These are phyloP conservation scores for Clavulina sp. DNA, from an alignment of 768 basidiomycete genomes.

Conservation along the genomic window DNA sequence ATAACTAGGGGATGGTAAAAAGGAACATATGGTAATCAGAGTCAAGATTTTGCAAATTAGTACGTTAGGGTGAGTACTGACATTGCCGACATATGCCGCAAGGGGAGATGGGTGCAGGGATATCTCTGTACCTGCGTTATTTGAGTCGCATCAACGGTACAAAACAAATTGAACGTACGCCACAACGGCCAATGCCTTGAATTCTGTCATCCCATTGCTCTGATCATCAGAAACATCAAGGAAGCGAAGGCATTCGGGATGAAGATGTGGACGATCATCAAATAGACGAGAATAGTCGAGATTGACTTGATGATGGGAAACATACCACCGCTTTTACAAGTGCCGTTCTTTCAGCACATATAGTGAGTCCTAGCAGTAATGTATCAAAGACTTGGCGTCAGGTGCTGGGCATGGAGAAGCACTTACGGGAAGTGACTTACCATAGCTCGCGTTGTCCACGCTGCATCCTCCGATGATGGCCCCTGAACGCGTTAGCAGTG, in stretches of 20 bases:
- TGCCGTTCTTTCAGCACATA: conserved; percentile 91
- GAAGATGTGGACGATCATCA: too few relatives aligned
- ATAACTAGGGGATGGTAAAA: conserved; percentile 26
- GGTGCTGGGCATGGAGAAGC: background rate
- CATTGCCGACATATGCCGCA: conserved; percentile 86
- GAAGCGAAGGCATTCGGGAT: conserved; percentile 1
- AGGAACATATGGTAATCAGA: background rate
- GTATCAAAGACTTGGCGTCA: too few relatives aligned
- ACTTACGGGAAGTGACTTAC: conserved; percentile 23
- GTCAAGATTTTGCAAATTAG: background rate
- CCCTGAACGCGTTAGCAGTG: conserved; percentile 53
- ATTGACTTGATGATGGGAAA: too few relatives aligned
- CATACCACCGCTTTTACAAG: conserved; percentile 85
- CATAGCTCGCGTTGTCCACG: conserved; percentile 86
- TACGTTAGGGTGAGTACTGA: too few relatives aligned
- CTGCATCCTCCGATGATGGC: conserved; percentile 71
- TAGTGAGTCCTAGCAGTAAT: conserved; percentile 61
- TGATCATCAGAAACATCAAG: conserved; percentile 18
- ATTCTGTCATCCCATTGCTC: conserved; percentile 63
- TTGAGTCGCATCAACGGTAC: background rate
- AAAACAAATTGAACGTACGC: conserved; percentile 31
- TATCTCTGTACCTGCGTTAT: conserved; percentile 37
- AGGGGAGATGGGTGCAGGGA: conserved; percentile 50
- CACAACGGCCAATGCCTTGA: conserved; percentile 60
- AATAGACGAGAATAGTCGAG: too few relatives aligned